Conservation (phyloP, 192 early-diverging fungal species). For the Coemansia erecta region DNA sequence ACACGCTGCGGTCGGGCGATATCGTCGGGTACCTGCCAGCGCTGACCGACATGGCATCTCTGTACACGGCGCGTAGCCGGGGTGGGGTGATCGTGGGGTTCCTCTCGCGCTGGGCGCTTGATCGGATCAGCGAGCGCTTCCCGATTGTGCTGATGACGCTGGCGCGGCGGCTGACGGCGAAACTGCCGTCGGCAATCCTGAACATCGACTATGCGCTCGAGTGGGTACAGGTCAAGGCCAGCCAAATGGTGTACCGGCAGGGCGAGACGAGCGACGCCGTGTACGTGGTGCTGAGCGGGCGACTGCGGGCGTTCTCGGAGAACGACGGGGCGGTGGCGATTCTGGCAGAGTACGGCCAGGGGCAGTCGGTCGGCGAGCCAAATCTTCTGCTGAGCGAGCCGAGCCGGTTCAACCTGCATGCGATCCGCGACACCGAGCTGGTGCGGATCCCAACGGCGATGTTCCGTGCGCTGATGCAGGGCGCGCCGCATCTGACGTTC, state of each 20-base stretch:
- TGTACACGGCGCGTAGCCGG: slow-evolving; percentile 78
- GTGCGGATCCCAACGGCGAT: slow-evolving; percentile 93
- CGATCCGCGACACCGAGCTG: slow-evolving; percentile 95
- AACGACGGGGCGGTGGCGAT: slow-evolving; percentile 72
- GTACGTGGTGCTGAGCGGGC: slow-evolving; percentile 90
- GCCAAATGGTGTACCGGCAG: slow-evolving; percentile 88
- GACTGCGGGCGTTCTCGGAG: slow-evolving; percentile 82
- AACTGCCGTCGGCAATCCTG: slow-evolving; percentile 77
- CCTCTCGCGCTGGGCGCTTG: slow-evolving; percentile 76
- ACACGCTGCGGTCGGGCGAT: slow-evolving; percentile 79
- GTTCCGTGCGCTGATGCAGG: slow-evolving; percentile 85
- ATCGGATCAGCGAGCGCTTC: slow-evolving; percentile 81
- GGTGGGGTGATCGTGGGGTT: slow-evolving; percentile 85
- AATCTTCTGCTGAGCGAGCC: slow-evolving; percentile 77
- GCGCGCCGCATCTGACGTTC: slow-evolving; percentile 90
- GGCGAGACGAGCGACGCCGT: slow-evolving; percentile 86
- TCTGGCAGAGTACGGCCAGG: slow-evolving; percentile 88
- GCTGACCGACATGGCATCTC: slow-evolving; percentile 85
- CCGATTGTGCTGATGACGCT: slow-evolving; percentile 82
- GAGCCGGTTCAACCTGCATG: slow-evolving; percentile 85
- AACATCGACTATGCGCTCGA: slow-evolving; percentile 85
- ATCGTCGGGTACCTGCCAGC: slow-evolving; percentile 91
- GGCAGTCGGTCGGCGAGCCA: slow-evolving; percentile 93
- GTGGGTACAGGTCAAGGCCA: slow-evolving; percentile 92
- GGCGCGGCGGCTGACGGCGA: slow-evolving; percentile 79